Evolutionary conservation across 2,329 filamentous ascomycete genomes (phyloP), one percentile per base, ranked within the genome.

Genomic region (Ophiostoma novo-ulmi): DNA sequence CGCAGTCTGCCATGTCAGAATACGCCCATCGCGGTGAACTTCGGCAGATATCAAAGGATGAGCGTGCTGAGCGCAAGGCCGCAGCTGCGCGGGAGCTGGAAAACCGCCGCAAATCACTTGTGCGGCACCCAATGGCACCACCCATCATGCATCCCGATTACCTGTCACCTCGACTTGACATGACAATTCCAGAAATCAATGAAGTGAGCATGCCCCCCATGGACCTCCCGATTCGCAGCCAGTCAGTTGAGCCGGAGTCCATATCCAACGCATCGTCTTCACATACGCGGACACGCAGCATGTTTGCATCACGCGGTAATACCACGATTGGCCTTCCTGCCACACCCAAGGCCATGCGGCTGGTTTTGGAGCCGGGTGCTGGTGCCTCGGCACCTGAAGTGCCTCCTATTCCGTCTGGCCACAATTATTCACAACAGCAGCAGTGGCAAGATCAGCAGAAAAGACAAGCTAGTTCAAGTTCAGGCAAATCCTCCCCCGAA

Each of bases 331-430:
- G 93, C 0, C 85, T 97, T n/a, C 93, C 94, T 17, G 92, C 93
- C 1, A 97, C 94, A 0, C 94, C 94, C 39, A 89, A 92, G 80
- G 93, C 93, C 0, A 97, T 97, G 93, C 88, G 91, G 26, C 88
- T 96, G 1, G 88, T 92, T 63, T 88, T 94, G 75, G 86, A 87
- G 74, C 80, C 83, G 2, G 85, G 89, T 71, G 81, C 84, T 61
- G 76, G 75, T 66, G 81, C 84, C 3, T 68, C 64, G 4, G 22
- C 69, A 38, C 78, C 74, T 71, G 77, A 89, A n/a, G 81, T 87
- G 5, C 85, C 86, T 22, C 79, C 81, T 0, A 83, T 89, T 41
- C 85, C 87, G 1, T 74, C 80, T 0, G 81, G 78, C 13, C 86
- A 85, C 72, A 75, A 78, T 11, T 70, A 77, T 14, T 65, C 31